These are phyloP conservation scores for Moesziomyces sp. DNA, from an alignment of 1,284 basidiomycete species.

Conservation along the genomic window DNA sequence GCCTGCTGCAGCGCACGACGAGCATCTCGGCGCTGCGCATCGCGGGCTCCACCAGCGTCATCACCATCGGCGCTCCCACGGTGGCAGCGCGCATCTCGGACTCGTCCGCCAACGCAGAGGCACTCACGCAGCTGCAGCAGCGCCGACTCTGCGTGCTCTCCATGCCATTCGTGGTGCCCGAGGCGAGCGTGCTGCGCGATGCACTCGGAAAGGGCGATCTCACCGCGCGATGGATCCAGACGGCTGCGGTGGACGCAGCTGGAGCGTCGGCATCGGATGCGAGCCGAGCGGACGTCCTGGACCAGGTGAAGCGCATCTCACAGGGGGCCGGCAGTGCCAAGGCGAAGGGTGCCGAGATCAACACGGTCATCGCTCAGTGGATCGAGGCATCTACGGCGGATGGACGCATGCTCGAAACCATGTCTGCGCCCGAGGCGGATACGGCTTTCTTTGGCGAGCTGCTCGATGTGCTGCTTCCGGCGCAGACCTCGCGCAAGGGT, in stretches of 20 bases:
- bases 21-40: conserved; percentile 37
- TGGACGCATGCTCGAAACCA: conserved; percentile 36
- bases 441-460: conserved; percentile 19
- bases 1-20: conserved; percentile 27
- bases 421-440: conserved; percentile 30
- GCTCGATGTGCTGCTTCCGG: conserved; percentile 29
- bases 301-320: conserved; percentile 18
- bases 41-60: conserved; percentile 37
- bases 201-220: conserved; percentile 47
- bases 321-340: conserved; percentile 3
- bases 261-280: conserved; percentile 7
- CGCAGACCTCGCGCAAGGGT: conserved; percentile 14
- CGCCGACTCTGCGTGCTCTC: conserved; percentile 36
- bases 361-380: conserved; percentile 9
- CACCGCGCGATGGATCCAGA: conserved; percentile 29
- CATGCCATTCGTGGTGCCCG: conserved; percentile 33
- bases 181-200: conserved; percentile 40
- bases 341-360: conserved; percentile 14
- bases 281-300: conserved; percentile 15
- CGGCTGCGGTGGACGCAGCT: conserved; percentile 1
- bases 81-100: conserved; percentile 8
- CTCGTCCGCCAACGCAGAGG: conserved; percentile 23
- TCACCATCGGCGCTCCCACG: conserved; percentile 33
- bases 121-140: conserved; percentile 29
- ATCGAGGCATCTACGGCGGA: conserved; percentile 25